A percentile compares a stretch with the other conserved stretches of the same genome.
These are phyloP conservation scores for Quillaja saponaria DNA, from an alignment of 306 rosid species.

Conservation along the genomic window DNA sequence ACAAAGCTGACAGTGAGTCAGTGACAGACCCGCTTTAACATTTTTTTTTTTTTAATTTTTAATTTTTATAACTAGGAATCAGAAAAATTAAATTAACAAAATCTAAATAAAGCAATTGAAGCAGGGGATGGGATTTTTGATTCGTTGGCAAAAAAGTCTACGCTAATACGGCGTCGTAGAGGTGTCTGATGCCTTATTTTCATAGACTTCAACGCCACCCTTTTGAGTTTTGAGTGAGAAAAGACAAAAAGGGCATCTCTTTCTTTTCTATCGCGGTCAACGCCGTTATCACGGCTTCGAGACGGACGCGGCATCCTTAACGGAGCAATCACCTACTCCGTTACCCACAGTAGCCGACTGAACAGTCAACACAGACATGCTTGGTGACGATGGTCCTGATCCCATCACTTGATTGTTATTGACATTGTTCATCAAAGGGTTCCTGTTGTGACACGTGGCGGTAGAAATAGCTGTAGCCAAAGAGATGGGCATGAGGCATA, in stretches of 20 bases:
- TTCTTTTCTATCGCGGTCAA: no score
- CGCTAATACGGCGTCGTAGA: slow-evolving; percentile 71
- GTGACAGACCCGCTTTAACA: no score
- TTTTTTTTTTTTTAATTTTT: no score
- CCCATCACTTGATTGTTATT: slow-evolving; percentile 17
- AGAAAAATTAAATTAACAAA: neutral
- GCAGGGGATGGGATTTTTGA: neutral
- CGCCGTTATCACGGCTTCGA: slow-evolving; percentile 56
- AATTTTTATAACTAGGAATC: neutral
- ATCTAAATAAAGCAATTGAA: neutral
- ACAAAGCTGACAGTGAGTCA: no score
- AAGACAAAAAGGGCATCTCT: no score
- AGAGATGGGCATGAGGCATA: slow-evolving; percentile 97
- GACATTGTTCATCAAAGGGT: slow-evolving; percentile 40
- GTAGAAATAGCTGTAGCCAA: slow-evolving; percentile 88
- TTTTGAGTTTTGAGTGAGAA: no score
- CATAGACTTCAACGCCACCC: slow-evolving; percentile 57
- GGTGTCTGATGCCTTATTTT: slow-evolving; percentile 42
- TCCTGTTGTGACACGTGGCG: slow-evolving; percentile 78
- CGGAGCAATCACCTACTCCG: slow-evolving; percentile 47
- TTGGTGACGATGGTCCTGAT: slow-evolving; percentile 84
- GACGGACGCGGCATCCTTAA: slow-evolving; percentile 69
- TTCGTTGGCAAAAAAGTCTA: slow-evolving; percentile 42
- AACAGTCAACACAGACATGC: slow-evolving; percentile 74
- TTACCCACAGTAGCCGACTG: slow-evolving; percentile 60